Conservation (phyloP, 1,284 basidiomycete species). For the Trichosporon inkin region DNA sequence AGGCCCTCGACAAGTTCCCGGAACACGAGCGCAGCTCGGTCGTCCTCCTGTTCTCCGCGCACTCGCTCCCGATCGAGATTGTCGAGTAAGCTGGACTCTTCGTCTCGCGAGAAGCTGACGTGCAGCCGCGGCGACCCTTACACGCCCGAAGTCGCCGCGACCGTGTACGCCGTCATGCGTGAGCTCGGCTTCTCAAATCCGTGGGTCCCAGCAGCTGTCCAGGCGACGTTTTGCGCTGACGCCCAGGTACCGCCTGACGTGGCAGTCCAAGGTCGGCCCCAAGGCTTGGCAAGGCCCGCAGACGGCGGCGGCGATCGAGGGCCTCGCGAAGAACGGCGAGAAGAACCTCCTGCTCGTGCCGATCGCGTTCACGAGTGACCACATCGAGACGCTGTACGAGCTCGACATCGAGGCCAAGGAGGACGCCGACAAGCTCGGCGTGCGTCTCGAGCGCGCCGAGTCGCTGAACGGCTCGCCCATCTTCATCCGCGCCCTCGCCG, state of each 20-base stretch:
- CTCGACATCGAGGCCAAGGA: slow-evolving; percentile 89
- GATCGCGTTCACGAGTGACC: slow-evolving; percentile 97
- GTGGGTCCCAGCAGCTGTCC: slow-evolving; percentile 44
- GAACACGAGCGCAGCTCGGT: slow-evolving; percentile 63
- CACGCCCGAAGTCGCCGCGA: slow-evolving; percentile 88
- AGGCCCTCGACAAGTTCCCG: slow-evolving; percentile 75
- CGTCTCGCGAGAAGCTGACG: slow-evolving; percentile 38
- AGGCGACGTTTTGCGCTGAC: slow-evolving; percentile 4
- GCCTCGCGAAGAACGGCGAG: slow-evolving; percentile 78
- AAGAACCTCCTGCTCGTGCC: slow-evolving; percentile 88
- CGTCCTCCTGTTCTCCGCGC: slow-evolving; percentile 92
- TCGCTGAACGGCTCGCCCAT: slow-evolving; percentile 98
- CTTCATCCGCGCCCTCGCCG: slow-evolving; percentile 93
- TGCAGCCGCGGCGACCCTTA: slow-evolving; percentile 96
- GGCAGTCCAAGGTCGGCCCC: slow-evolving; percentile 98
- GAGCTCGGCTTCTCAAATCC: slow-evolving; percentile 65
- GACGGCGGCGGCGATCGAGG: slow-evolving; percentile 86
- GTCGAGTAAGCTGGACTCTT: slow-evolving; percentile 61
- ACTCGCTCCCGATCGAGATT: slow-evolving; percentile 94
- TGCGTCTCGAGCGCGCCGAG: slow-evolving; percentile 84
- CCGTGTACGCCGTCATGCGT: slow-evolving; percentile 85
- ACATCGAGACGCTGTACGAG: slow-evolving; percentile 98
- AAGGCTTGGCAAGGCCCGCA: slow-evolving; percentile 98
- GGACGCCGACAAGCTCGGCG: slow-evolving; percentile 86
- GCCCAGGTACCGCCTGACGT: slow-evolving; percentile 79